Evolutionary conservation across 495 filamentous ascomycete genomes (phyloP), one percentile per base, ranked within the genome.

Genomic region (Lichenothelia convexa): DNA sequence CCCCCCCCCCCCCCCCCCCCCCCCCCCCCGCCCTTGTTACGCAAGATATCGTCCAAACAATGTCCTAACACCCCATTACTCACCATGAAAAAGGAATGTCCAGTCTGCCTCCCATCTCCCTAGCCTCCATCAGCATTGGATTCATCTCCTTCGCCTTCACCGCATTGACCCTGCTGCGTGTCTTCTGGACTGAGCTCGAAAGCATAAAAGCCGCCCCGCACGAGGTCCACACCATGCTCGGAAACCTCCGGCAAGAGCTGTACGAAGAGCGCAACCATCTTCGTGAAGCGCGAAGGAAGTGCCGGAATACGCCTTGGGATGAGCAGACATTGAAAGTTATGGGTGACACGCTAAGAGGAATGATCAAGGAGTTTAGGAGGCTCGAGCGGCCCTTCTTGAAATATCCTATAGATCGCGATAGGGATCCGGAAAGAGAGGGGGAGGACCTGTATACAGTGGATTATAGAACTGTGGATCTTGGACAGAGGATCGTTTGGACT

Each of bases 101-200:
- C 9, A 29, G 9, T 13, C 24, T 47, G 5, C 26, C 43, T 2
- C 44, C 50, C 1, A 30, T 54, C 21, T 51, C 39, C 31, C 13
- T 54, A 17, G 36, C 40, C 21, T 41, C 34, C 22, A 40, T 34
- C 23, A 29, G 45, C 24, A 49, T 54, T 30, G 47, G 48, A 30
- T 45, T 53, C 34, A 34, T 51, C 34, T 42, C 39, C 23, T 53
- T 53, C 38, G 45, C 45, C 21, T 45, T 56, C 42, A 56, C 53
- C 0, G 32, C 49, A n/a, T 41, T 19, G 1, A 54, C 53, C 15
- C 47, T 53, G 36, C 5, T 53, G 19, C 24, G 35, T 12, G 47
- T 55, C 1, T 34, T 51, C 21, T 56, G 43, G 50, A 21, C 21
- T 29, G 47, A 50, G 24, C 22, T 53, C 21, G 26, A 29, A 20